phyloP scores from a whole-genome alignment of 2,329 filamentous ascomycete species.

The Diaporthe nobilis region DNA sequence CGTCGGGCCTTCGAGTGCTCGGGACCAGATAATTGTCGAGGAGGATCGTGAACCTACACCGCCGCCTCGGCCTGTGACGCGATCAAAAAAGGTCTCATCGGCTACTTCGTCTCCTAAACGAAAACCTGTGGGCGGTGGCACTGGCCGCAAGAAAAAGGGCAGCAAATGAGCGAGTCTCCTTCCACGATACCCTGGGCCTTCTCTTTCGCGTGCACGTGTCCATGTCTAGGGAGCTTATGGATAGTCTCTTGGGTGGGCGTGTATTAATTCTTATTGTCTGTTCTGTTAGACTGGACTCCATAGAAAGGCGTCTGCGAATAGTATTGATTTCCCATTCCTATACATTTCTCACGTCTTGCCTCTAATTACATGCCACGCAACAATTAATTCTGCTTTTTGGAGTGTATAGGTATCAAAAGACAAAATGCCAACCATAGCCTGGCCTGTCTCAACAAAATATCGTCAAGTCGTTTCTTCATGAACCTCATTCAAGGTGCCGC shows the following conservation, averaged over 20 bases:
- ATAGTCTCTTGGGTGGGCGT: background rate
- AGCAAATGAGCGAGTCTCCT: constrained; percentile 35
- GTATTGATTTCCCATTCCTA: constrained; percentile 7
- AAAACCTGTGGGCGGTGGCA: constrained; percentile 51
- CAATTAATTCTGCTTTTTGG: constrained; percentile 3
- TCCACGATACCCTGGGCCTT: constrained; percentile 32
- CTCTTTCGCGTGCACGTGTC: background rate
- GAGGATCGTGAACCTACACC: constrained; percentile 47
- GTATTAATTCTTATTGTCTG: constrained; percentile 20
- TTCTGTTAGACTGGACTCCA: constrained; percentile 18
- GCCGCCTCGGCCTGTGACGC: constrained; percentile 42
- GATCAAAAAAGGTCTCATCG: constrained; percentile 53
- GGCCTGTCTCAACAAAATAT: background rate
- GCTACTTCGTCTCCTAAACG: constrained; percentile 54
- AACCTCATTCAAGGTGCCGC: background rate
- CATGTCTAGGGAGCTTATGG: constrained; percentile 6
- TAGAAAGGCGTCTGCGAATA: constrained; percentile 33
- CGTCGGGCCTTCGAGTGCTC: constrained; percentile 45
- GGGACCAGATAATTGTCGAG: constrained; percentile 58
- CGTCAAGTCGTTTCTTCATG: constrained; percentile 31
- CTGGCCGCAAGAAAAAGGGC: constrained; percentile 47
- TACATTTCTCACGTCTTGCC: no score
- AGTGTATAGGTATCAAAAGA: constrained; percentile 37
- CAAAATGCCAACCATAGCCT: background rate
- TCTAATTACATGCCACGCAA: background rate